A percentile compares a stretch with the other conserved stretches of the same genome.
phyloP scores from a whole-genome alignment of 495 filamentous ascomycete species.

The Penicillium crystallinum region DNA sequence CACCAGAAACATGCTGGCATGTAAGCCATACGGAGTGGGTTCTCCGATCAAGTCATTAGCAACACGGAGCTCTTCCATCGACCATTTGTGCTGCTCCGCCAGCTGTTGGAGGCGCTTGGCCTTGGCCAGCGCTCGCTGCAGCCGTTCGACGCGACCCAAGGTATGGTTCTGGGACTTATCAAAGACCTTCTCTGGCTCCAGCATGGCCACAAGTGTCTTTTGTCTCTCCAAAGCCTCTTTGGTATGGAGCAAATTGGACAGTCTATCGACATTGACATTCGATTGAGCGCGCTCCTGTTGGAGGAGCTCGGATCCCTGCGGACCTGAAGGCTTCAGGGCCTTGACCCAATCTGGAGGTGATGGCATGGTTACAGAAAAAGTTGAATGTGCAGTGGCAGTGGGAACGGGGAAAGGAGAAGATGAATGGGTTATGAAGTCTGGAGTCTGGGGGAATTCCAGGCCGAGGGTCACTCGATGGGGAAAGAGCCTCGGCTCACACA shows the following conservation, averaged over 20 bases:
- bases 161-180: constrained; percentile 67
- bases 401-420: constrained; percentile 8
- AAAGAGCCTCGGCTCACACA: constrained; percentile 1
- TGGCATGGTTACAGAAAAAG: constrained; percentile 19
- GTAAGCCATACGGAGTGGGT: constrained; percentile 62
- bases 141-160: constrained; percentile 56
- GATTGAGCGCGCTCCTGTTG: constrained; percentile 55
- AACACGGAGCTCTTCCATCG: constrained; percentile 51
- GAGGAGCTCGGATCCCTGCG: constrained; percentile 58
- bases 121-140: constrained; percentile 56
- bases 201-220: constrained; percentile 47
- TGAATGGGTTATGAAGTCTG: constrained; percentile 11
- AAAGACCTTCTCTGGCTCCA: constrained; percentile 58
- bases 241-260: constrained; percentile 58
- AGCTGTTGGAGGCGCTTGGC: constrained; percentile 63
- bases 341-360: constrained; percentile 59
- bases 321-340: constrained; percentile 54
- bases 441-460: background rate
- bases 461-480: constrained; percentile 3
- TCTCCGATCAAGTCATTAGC: constrained; percentile 62
- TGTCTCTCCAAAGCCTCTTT: constrained; percentile 51
- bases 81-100: constrained; percentile 57
- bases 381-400: background rate
- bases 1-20: constrained; percentile 63
- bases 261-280: constrained; percentile 50